Conservation (phyloP, 1,284 basidiomycete species). For the Agaricales sp. region DNA sequence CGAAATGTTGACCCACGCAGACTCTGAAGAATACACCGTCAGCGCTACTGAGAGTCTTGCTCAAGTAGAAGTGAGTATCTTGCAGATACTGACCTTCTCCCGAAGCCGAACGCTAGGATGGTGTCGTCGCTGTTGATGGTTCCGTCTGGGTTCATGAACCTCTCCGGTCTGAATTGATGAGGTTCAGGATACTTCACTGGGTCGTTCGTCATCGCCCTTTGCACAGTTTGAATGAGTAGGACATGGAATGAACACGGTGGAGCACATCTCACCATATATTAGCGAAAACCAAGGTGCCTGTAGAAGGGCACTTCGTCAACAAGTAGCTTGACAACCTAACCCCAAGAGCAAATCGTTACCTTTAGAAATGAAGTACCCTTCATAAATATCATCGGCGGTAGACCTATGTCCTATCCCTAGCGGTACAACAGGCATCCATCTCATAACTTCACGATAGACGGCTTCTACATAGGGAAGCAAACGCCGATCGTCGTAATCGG, state of each 20-base stretch:
- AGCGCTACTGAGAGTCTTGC: not conserved
- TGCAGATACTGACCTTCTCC: slow-evolving; percentile 17
- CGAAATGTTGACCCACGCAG: slow-evolving; percentile 25
- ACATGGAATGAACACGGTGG: not conserved
- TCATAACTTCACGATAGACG: not conserved
- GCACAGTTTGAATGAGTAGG: not conserved
- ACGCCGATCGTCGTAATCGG: not conserved
- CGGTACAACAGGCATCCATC: not conserved
- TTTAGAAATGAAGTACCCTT: slow-evolving; percentile 22
- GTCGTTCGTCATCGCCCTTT: slow-evolving; percentile 21
- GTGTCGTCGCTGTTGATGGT: slow-evolving; percentile 17
- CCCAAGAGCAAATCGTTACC: slow-evolving; percentile 8
- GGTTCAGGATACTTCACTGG: slow-evolving; percentile 17
- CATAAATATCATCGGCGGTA: slow-evolving; percentile 21
- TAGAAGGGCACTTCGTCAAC: not conserved
- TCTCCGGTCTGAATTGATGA: slow-evolving; percentile 18
- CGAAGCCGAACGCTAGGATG: slow-evolving; percentile 20
- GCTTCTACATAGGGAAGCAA: not conserved
- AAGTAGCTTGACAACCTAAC: not conserved
- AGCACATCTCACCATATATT: slow-evolving; percentile 22
- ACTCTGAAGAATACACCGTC: not conserved
- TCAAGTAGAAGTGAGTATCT: not conserved
- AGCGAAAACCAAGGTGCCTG: slow-evolving; percentile 17
- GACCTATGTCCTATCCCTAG: slow-evolving; percentile 18
- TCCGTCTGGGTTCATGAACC: slow-evolving; percentile 19